Evolutionary conservation across 2,329 filamentous ascomycete species (phyloP).

Genomic region (Aspergillus glaucus): DNA sequence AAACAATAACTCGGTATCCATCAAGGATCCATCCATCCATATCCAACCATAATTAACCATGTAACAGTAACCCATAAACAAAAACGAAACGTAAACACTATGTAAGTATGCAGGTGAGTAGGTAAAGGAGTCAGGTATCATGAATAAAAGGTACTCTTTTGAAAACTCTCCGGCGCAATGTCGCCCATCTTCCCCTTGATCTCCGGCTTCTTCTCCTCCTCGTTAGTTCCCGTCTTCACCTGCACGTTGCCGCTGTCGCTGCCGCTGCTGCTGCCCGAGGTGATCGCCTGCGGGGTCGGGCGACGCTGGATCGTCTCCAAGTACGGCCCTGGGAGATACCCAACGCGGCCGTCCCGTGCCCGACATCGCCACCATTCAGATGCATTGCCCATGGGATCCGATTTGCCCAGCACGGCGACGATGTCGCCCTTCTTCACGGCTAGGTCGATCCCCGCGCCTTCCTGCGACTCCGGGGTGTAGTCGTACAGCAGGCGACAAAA

Average conservation of each 20-base stretch:
- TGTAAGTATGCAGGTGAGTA: no score
- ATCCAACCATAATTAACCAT: no score
- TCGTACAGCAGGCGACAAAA: constrained; percentile 95
- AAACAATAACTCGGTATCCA: no score
- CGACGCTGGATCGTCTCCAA: constrained; percentile 66
- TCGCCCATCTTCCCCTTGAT: constrained; percentile 57
- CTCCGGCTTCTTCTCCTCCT: constrained; percentile 36
- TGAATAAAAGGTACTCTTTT: constrained; percentile 63
- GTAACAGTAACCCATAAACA: no score
- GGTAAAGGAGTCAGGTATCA: constrained; percentile 25
- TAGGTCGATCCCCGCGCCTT: constrained; percentile 69
- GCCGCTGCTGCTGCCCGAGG: constrained; percentile 33
- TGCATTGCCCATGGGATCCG: constrained; percentile 81
- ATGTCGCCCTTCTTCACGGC: constrained; percentile 92
- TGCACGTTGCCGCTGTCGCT: constrained; percentile 53
- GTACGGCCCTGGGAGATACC: constrained; percentile 87
- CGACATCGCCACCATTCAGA: constrained; percentile 98
- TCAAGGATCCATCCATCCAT: no score
- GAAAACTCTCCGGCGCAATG: constrained; percentile 63
- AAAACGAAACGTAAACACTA: no score
- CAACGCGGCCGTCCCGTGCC: constrained; percentile 79
- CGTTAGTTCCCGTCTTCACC: constrained; percentile 16
- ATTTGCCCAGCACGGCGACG: constrained; percentile 87
- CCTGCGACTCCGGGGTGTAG: constrained; percentile 69
- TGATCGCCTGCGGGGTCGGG: constrained; percentile 39